Base-by-base conservation (phyloP, 192 early-diverging fungal species). In the Gonapodya prolifera region DNA sequence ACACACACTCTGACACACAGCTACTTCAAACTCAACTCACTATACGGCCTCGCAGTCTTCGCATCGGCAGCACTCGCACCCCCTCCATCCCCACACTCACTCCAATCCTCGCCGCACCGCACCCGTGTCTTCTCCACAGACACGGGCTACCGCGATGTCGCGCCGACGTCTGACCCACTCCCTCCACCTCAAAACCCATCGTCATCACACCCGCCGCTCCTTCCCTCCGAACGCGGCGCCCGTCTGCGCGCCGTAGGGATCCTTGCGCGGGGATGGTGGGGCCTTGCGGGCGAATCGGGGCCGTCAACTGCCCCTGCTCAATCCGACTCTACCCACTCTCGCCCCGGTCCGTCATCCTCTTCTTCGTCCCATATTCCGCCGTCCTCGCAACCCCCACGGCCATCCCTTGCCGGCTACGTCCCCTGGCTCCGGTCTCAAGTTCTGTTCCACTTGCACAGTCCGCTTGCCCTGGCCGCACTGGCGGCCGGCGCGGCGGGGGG, bases 231-330 rank as follows among this genome's bases (percentile, higher is more conserved):
- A 32, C 71, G 71, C 16, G 71, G 71, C 71, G 71, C 71, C 2
- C 71, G 71, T 29, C 71, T 73, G 71, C 71, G 71, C 71, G 71
- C 71, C 16, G 71, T 73, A 2, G 71, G 71, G 2, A 32, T 73
- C 2, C 71, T 73, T 8, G 18, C 71, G 8, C 71, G 28, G 2
- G 71, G 45, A 61, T 61, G 45, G 45, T 61, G 45, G 45, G 45
- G 45, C 8, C 45, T 61, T 8, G 45, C 45, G 8, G 45, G 45
- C 23, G 45, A 61, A 61, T 8, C 8, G 8, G 45, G 45, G 45
- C 45, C 45, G 45, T 23, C 45, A 61, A 16, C 45, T 23, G 8
- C 45, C 23, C 45, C 23, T 61, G 8, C 45, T 61, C 45, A 61
- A 16, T 61, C 45, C 45, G 8, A 61, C 8, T 61, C 45, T 23